Evolutionary conservation across 2,329 filamentous ascomycete species (phyloP).

Genomic region (Waltergamsia citrina): DNA sequence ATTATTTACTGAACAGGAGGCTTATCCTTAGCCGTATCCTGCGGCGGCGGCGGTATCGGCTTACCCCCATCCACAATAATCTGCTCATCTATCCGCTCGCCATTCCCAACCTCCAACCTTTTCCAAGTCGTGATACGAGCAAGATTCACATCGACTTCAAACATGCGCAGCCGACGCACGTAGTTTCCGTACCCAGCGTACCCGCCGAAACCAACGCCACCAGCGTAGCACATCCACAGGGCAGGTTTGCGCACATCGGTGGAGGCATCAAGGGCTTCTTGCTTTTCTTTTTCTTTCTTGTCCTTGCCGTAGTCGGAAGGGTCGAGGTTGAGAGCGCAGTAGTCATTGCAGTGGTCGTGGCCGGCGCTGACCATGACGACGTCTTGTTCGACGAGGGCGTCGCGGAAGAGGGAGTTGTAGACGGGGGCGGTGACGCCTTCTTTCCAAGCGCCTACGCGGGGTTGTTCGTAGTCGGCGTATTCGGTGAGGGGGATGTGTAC

Average conservation of each 20-base stretch:
- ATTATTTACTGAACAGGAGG: too few relatives aligned
- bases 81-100: conserved; percentile 48
- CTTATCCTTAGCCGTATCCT: neutral
- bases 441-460: conserved; percentile 58
- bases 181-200: conserved; percentile 89
- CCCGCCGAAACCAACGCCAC: conserved; percentile 84
- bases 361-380: conserved; percentile 84
- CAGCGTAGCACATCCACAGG: conserved; percentile 98
- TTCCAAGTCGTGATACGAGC: conserved; percentile 90
- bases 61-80: conserved; percentile 56
- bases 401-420: conserved; percentile 88
- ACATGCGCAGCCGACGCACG: conserved; percentile 75
- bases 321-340: conserved; percentile 62
- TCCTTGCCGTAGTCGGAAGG: neutral
- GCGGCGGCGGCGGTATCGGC: conserved; percentile 20
- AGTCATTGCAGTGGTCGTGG: conserved; percentile 96
- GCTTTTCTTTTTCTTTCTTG: conserved; percentile 16
- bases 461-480: conserved; percentile 56
- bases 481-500: conserved; percentile 96
- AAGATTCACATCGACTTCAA: conserved; percentile 87
- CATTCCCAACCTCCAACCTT: conserved; percentile 62
- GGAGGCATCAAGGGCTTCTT: conserved; percentile 8
- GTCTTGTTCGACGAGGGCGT: conserved; percentile 78
- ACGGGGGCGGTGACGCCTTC: conserved; percentile 80
- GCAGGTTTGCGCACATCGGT: conserved; percentile 43